A percentile compares a stretch with the other conserved stretches of the same genome.
Evolutionary conservation across 768 basidiomycete genomes (phyloP).

Genomic region (Kwoniella shandongensis): DNA sequence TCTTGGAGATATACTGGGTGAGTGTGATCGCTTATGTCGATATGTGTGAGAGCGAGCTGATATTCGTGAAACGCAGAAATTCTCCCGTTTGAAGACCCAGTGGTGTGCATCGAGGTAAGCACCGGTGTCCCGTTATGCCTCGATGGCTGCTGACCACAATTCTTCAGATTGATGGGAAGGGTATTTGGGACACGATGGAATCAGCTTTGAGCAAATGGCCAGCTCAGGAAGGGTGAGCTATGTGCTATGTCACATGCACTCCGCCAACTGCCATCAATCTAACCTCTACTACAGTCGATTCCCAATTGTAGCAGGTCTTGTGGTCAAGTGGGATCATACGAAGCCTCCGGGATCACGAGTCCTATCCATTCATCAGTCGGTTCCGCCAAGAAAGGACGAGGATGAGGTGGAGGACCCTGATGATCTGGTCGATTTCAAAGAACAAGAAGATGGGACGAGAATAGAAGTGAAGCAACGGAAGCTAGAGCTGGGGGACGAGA

Average conservation of each 20-base stretch:
- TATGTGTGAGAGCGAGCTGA: too few species aligned
- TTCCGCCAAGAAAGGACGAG: constrained; percentile 56
- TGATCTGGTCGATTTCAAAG: constrained; percentile 45
- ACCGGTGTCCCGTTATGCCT: not conserved
- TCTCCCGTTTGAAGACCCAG: constrained; percentile 81
- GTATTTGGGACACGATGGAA: constrained; percentile 79
- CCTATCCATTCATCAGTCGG: constrained; percentile 59
- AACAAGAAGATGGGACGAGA: constrained; percentile 48
- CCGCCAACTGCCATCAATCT: not conserved
- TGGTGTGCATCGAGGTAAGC: constrained; percentile 76
- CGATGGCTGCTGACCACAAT: not conserved
- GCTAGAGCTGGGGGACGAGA: constrained; percentile 55
- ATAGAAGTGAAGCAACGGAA: constrained; percentile 46
- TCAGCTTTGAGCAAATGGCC: constrained; percentile 73
- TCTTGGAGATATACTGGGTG: constrained; percentile 71
- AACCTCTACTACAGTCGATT: too few species aligned
- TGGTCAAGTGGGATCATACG: constrained; percentile 82
- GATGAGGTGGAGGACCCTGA: constrained; percentile 35
- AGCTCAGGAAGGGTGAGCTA: constrained; percentile 77
- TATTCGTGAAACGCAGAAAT: constrained; percentile 69
- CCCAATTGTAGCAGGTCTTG: constrained; percentile 79
- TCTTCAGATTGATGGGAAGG: constrained; percentile 60
- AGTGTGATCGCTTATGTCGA: constrained; percentile 1
- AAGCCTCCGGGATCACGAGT: constrained; percentile 70
- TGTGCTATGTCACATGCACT: not conserved